Conservation (phyloP, 106 monocot genomes). For the Hemerocallis citrina region DNA sequence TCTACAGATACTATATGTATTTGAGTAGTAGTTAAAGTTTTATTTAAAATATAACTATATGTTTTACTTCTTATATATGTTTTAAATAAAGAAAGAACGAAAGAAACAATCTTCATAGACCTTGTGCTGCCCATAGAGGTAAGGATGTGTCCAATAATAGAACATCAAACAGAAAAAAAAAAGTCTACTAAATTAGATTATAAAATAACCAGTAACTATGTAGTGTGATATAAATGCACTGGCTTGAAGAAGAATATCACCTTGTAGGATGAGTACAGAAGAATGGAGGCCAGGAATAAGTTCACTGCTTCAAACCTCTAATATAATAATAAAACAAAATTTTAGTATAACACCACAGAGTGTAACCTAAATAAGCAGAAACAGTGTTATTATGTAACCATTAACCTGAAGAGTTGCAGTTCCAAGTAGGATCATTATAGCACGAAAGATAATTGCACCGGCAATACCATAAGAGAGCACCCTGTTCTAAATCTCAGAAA, state of each 20-base stretch:
- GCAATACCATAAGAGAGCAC: constrained; percentile 98
- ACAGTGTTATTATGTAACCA: not conserved
- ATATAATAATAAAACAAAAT: not conserved
- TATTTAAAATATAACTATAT: too few species aligned
- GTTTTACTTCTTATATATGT: too few species aligned
- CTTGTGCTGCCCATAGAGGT: not conserved
- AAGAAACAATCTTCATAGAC: not conserved
- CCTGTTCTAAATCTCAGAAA: constrained; percentile 33
- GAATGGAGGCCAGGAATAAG: constrained; percentile 73
- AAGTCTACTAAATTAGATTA: not conserved
- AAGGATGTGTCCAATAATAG: not conserved
- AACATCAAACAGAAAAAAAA: not conserved
- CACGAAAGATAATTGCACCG: constrained; percentile 94
- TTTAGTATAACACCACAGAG: constrained; percentile 10
- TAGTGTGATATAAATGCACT: not conserved
- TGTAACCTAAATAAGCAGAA: constrained; percentile 1
- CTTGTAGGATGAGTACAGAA: constrained; percentile 90
- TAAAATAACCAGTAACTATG: not conserved
- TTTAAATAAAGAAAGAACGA: not conserved
- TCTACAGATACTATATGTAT: too few species aligned
- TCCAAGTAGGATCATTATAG: constrained; percentile 85
- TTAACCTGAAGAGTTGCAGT: constrained; percentile 79
- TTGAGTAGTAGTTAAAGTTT: too few species aligned
- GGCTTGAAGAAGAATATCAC: constrained; percentile 23
- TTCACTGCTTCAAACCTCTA: constrained; percentile 96